Percentiles rank a stretch among this genome's conserved stretches.
Evolutionary conservation across 1,139 yeast genomes (phyloP).

Genomic region (Candida freyschussii): DNA sequence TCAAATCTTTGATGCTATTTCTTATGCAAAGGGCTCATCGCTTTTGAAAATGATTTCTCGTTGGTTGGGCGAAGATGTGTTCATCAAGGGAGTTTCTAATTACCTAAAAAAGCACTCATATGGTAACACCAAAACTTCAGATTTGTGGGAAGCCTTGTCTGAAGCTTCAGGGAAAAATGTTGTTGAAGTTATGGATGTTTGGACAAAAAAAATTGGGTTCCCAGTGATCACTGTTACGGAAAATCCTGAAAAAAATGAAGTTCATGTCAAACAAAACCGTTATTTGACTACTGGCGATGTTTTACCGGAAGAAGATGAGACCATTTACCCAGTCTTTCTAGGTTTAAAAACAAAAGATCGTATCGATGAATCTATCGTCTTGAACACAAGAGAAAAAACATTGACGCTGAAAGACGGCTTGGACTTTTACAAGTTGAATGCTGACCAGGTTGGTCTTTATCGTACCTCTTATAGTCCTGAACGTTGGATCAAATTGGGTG

Average conservation of each 20-base stretch:
- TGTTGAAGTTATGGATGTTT: conserved; percentile 63
- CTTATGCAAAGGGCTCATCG: conserved; percentile 75
- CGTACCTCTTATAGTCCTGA: conserved; percentile 73
- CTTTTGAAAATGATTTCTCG: conserved; percentile 66
- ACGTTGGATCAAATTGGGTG: conserved; percentile 70
- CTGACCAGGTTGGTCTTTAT: conserved; percentile 79
- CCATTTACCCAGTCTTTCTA: conserved; percentile 80
- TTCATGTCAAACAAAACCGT: conserved; percentile 64
- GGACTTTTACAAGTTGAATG: conserved; percentile 73
- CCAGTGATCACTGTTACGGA: conserved; percentile 69
- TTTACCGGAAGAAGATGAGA: conserved; percentile 61
- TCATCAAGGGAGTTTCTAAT: conserved; percentile 65
- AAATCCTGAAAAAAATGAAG: conserved; percentile 35
- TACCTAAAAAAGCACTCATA: conserved; percentile 65
- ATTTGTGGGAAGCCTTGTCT: conserved; percentile 73
- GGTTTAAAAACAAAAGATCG: conserved; percentile 67
- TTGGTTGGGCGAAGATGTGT: conserved; percentile 60
- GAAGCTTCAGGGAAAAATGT: conserved; percentile 76
- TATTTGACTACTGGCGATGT: conserved; percentile 78
- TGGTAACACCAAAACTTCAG: conserved; percentile 73
- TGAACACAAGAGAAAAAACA: conserved; percentile 50
- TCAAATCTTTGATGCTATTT: conserved; percentile 74
- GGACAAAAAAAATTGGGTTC: conserved; percentile 83
- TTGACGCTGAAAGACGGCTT: conserved; percentile 39
- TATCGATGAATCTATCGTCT: conserved; percentile 56